Conservation (phyloP, 208 protist species). For the Porcisia hertigi region DNA sequence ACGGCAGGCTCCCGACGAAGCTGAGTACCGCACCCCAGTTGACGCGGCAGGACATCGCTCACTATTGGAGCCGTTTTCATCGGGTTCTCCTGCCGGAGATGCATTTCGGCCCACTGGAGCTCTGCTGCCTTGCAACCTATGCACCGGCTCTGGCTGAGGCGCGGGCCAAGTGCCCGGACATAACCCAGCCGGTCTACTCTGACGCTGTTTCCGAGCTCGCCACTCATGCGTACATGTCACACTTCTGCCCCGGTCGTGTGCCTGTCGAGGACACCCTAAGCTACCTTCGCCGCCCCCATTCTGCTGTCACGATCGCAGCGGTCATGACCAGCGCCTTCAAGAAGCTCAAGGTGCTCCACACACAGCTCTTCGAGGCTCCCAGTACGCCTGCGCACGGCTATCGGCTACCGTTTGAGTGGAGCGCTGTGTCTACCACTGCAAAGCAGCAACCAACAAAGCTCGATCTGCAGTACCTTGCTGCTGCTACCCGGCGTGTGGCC, state of each 20-base stretch:
- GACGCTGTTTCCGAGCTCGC: slow-evolving; percentile 23
- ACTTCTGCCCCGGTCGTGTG: slow-evolving; percentile 28
- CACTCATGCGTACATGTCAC: slow-evolving; percentile 13
- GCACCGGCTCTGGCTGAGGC: slow-evolving; percentile 41
- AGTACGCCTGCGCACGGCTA: background rate
- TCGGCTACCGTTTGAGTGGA: background rate
- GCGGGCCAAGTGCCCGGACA: slow-evolving; percentile 12
- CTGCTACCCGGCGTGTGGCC: slow-evolving; percentile 3
- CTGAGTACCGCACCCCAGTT: slow-evolving; percentile 53
- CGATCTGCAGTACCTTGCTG: slow-evolving; percentile 4
- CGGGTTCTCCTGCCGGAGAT: slow-evolving; percentile 55
- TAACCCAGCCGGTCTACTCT: slow-evolving; percentile 6
- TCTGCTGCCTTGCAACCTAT: slow-evolving; percentile 74
- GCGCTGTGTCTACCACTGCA: background rate
- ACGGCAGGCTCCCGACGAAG: slow-evolving; percentile 35
- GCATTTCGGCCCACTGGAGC: slow-evolving; percentile 53
- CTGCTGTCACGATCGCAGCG: slow-evolving; percentile 19
- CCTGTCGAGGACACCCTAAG: slow-evolving; percentile 28
- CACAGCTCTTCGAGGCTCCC: slow-evolving; percentile 5
- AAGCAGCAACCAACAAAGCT: background rate
- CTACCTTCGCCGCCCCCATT: slow-evolving; percentile 14
- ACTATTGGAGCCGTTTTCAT: slow-evolving; percentile 74
- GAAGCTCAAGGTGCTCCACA: slow-evolving; percentile 25
- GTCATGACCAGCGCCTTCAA: slow-evolving; percentile 26
- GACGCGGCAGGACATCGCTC: slow-evolving; percentile 37